Evolutionary conservation across 441 rosid genomes (phyloP).

Genomic region (Adansonia madagascariensis): DNA sequence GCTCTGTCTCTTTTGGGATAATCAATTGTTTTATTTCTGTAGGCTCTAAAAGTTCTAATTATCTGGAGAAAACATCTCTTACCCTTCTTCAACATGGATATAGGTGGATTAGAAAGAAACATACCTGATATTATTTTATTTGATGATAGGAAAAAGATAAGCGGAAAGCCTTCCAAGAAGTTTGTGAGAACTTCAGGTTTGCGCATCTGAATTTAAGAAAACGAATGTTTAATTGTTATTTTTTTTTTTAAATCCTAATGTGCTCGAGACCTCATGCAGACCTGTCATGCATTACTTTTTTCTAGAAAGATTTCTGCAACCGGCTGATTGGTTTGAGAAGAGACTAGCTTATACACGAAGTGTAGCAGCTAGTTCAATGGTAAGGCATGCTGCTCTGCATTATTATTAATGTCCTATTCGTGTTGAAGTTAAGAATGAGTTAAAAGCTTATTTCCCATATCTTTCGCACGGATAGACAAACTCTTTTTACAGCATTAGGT

Average conservation of each 20-base stretch:
- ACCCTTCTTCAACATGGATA: constrained; percentile 13
- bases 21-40: background rate
- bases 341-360: constrained; percentile 96
- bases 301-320: constrained; percentile 85
- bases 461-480: background rate
- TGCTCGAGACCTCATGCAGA: constrained; percentile 52
- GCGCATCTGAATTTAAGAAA: constrained; percentile 27
- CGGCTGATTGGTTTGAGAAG: constrained; percentile 99
- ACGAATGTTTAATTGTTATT: background rate
- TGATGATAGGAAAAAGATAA: constrained; percentile 80
- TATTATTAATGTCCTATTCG: constrained; percentile 1
- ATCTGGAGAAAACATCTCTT: constrained; percentile 11
- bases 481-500: background rate
- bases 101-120: constrained; percentile 11
- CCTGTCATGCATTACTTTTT: constrained; percentile 98
- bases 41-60: constrained; percentile 1
- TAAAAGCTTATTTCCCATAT: constrained; percentile 18
- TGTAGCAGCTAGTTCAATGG: constrained; percentile 98
- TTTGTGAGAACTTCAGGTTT: constrained; percentile 95
- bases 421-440: constrained; percentile 7
- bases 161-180: constrained; percentile 78
- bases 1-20: background rate
- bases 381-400: constrained; percentile 36
- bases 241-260: constrained; percentile 30
- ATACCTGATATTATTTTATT: background rate